Evolutionary conservation across 805 yeast species (phyloP), one percentile per base, ranked within the genome.

Genomic region (Jamesozyma hellenica): DNA sequence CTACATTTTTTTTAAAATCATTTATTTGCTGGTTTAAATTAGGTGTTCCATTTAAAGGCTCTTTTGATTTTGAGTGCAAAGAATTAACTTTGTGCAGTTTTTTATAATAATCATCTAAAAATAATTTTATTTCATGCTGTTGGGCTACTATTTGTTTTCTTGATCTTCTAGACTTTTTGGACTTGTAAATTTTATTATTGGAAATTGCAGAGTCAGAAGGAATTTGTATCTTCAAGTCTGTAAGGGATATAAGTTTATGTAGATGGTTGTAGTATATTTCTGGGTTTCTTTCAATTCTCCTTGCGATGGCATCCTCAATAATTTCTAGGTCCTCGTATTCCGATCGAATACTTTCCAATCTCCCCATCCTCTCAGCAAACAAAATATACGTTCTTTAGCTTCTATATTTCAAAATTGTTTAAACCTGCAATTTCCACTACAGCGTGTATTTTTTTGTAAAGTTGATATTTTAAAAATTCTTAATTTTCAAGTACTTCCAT

Each of bases 261-360:
- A 51, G 26, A 34, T 47, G 55, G 5, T 53, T 55, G 2, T 67
- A 69, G 30, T 72, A 67, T 2, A 83, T 43, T 14, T 63, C 66
- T 0, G 90, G 87, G 50, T 82, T 80, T 41, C 77, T 52, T 37
- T 67, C 64, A 4, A 86, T 61, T 39, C 96, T 64, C 35, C 70
- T 71, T 0, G 80, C 59, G 0, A 86, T 67, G 0, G 85, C 85
- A 23, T 61, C 51, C 50, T 88, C 94, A 3, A 90, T 70, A 2
- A 74, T 61, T 45, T 88, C 94, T 15, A 83, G 57, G 53, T 82
- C 92, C 50, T 79, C 86, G 7, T 75, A 42, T 1, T 21, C 8
- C 5, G 23, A 21, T 21, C 23, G 23, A 21, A 21, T 21, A 21
- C 8, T 8, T 8, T 21, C 23, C 23, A 21, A 8, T 21, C 5